phyloP scores from a whole-genome alignment of 345 rosid species.

The Gossypium mustelinum region DNA sequence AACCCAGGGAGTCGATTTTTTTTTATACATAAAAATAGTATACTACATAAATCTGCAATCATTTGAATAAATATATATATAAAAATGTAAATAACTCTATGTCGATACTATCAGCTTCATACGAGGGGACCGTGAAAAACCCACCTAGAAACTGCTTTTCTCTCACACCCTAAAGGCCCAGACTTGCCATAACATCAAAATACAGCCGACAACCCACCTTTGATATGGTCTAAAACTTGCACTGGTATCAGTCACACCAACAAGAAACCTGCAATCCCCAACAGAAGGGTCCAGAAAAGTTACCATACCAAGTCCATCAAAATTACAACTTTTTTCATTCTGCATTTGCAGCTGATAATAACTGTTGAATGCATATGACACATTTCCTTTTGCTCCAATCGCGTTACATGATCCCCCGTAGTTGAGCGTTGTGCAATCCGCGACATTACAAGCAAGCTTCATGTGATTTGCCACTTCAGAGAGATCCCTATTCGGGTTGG shows the following conservation, averaged over 20 bases:
- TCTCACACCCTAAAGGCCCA: slow-evolving; percentile 38
- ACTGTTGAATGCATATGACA: slow-evolving; percentile 93
- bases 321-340: slow-evolving; percentile 70
- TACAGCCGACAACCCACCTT: slow-evolving; percentile 30
- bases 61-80: slow-evolving; percentile 12
- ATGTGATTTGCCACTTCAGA: slow-evolving; percentile 61
- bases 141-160: slow-evolving; percentile 24
- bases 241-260: slow-evolving; percentile 62
- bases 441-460: slow-evolving; percentile 66
- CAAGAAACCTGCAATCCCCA: slow-evolving; percentile 87
- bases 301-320: slow-evolving; percentile 86
- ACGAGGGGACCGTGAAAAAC: slow-evolving; percentile 34
- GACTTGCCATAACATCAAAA: slow-evolving; percentile 35
- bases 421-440: slow-evolving; percentile 88
- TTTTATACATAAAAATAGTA: slow-evolving; percentile 16
- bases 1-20: background rate
- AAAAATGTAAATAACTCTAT: slow-evolving; percentile 19
- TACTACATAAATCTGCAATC: slow-evolving; percentile 16
- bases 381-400: slow-evolving; percentile 76
- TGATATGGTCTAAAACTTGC: slow-evolving; percentile 25
- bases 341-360: slow-evolving; percentile 90
- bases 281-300: slow-evolving; percentile 84
- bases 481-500: slow-evolving; percentile 66
- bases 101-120: slow-evolving; percentile 22
- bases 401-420: slow-evolving; percentile 85